A percentile compares a stretch with the other conserved stretches of the same genome.
Conservation (phyloP, 2,329 filamentous ascomycete genomes). For the Colletotrichum eremochloae region DNA sequence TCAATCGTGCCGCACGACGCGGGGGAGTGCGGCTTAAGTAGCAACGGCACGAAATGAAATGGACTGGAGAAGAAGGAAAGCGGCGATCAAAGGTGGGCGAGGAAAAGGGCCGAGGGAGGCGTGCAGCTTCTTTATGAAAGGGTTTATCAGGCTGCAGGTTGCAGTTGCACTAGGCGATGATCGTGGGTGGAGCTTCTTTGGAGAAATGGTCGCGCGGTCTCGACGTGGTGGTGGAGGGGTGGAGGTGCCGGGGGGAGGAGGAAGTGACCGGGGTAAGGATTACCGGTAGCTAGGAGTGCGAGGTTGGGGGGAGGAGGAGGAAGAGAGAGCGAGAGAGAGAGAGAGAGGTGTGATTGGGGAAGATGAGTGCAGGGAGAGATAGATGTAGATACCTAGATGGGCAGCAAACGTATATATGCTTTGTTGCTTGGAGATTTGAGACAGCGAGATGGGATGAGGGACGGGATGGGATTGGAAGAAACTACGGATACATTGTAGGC, state of each 20-base stretch:
- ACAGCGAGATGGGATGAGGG: neutral
- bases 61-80: neutral
- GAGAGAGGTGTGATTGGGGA: neutral
- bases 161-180: conserved; percentile 39
- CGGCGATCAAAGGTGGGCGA: neutral
- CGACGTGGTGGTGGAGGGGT: neutral
- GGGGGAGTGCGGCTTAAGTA: neutral
- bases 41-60: neutral
- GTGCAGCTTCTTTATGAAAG: conserved; percentile 34
- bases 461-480: neutral
- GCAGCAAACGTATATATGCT: neutral
- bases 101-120: neutral
- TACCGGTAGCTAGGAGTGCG: neutral
- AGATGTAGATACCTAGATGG: neutral
- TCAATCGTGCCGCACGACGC: conserved; percentile 33
- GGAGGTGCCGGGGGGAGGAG: conserved; percentile 19
- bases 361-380: neutral
- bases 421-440: neutral
- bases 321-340: neutral
- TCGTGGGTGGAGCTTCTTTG: conserved; percentile 36
- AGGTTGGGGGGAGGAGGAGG: neutral
- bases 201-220: conserved; percentile 1
- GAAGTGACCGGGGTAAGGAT: neutral
- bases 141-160: conserved; percentile 39
- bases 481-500: no score